phyloP scores from a whole-genome alignment of 306 rosid species.

The Malus orientalis region DNA sequence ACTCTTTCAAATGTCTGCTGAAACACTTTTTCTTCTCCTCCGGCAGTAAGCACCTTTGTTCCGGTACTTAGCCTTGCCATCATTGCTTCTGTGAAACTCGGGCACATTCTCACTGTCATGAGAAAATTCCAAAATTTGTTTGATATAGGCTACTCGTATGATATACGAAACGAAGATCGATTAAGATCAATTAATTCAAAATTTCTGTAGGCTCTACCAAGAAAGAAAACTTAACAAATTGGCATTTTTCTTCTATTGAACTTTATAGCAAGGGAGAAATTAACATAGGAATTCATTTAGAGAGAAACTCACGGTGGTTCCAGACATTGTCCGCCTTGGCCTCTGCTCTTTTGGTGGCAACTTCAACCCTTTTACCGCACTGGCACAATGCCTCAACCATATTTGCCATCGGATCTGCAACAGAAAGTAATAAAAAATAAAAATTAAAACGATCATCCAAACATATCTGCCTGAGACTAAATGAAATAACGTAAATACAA shows the following conservation, averaged over 20 bases:
- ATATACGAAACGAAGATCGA: neutral
- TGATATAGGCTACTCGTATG: neutral
- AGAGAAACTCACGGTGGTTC: conserved; percentile 58
- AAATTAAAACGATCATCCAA: too few species aligned
- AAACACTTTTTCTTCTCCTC: conserved; percentile 58
- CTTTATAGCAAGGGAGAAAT: neutral
- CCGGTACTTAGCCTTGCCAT: conserved; percentile 59
- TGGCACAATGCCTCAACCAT: conserved; percentile 27
- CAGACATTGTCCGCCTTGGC: conserved; percentile 40
- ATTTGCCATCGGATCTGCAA: conserved; percentile 36
- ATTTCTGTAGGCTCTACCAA: neutral
- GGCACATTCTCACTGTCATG: conserved; percentile 42
- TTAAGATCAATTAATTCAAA: neutral
- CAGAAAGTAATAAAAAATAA: neutral
- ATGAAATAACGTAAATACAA: neutral
- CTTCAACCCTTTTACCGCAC: conserved; percentile 48
- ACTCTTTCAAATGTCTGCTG: conserved; percentile 42
- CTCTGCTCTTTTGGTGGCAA: conserved; percentile 53
- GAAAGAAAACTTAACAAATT: neutral
- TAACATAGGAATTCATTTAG: neutral
- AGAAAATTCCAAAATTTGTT: neutral
- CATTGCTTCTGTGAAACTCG: conserved; percentile 58
- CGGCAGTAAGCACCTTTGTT: conserved; percentile 48
- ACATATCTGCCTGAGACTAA: too few species aligned
- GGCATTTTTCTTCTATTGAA: too few species aligned